phyloP scores from a whole-genome alignment of 495 filamentous ascomycete genomes.

The Aspergillus haitiensis region DNA sequence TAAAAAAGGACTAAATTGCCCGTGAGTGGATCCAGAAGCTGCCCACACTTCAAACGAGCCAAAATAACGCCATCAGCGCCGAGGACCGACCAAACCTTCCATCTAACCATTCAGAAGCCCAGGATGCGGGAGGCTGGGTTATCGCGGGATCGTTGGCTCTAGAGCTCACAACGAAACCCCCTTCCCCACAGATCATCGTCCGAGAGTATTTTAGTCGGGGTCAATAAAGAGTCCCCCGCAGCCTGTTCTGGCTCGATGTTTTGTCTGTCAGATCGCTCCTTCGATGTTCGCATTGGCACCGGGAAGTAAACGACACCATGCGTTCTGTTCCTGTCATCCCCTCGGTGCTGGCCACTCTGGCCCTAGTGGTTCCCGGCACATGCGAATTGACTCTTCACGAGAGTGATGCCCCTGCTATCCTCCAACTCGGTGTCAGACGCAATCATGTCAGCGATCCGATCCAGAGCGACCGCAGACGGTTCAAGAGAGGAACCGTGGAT shows the following conservation, averaged over 20 bases:
- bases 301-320: background rate
- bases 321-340: background rate
- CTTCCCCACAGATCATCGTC: background rate
- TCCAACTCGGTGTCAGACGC: conserved; percentile 9
- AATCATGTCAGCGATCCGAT: conserved; percentile 12
- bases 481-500: conserved; percentile 12
- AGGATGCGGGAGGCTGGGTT: background rate
- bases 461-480: conserved; percentile 9
- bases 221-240: background rate
- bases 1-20: background rate
- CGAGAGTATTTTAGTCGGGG: background rate
- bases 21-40: background rate
- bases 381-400: conserved; percentile 9
- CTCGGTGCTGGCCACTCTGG: conserved; percentile 8
- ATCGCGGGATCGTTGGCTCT: background rate
- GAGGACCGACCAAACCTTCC: background rate
- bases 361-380: background rate
- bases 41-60: background rate
- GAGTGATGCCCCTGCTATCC: conserved; percentile 11
- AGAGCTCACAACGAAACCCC: no score
- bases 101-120: background rate
- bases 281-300: background rate
- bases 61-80: background rate
- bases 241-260: background rate
- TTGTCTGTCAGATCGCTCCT: background rate